Percentiles rank a stretch among this genome's conserved stretches.
phyloP scores from a whole-genome alignment of 2,329 filamentous ascomycete genomes.

The Fusarium sp. region DNA sequence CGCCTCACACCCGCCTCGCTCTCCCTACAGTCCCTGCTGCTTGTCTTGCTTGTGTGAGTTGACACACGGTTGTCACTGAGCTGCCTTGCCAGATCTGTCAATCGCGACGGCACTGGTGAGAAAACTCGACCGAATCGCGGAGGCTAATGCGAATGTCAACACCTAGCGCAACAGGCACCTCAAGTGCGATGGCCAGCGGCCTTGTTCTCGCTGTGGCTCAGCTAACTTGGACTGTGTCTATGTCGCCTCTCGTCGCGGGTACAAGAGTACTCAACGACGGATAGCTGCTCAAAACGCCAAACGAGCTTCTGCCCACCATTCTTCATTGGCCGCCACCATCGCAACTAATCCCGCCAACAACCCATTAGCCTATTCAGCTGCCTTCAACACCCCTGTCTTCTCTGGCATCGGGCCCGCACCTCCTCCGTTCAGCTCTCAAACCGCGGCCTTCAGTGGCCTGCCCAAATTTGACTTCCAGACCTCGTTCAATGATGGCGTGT shows the following conservation, averaged over 20 bases:
- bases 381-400: constrained; percentile 3
- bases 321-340: not conserved
- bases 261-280: constrained; percentile 69
- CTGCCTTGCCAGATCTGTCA: not conserved
- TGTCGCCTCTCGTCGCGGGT: constrained; percentile 80
- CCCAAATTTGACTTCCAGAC: not conserved
- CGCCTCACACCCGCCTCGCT: not conserved
- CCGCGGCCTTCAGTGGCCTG: not conserved
- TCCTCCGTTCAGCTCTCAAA: not conserved
- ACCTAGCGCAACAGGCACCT: constrained; percentile 75
- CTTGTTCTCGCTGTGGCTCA: constrained; percentile 77
- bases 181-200: constrained; percentile 81
- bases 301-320: constrained; percentile 58
- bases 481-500: constrained; percentile 54
- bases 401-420: not conserved
- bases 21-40: constrained; percentile 62
- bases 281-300: constrained; percentile 55
- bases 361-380: constrained; percentile 28
- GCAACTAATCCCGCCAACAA: not conserved
- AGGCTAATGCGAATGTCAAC: constrained; percentile 18
- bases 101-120: not conserved
- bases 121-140: not conserved
- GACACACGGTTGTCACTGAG: not conserved
- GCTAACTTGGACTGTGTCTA: constrained; percentile 76
- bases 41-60: constrained; percentile 69